A percentile compares a stretch with the other conserved stretches of the same genome.
These are phyloP conservation scores for Rhynchosporium agropyri DNA, from an alignment of 2,329 filamentous ascomycete species.

Conservation along the genomic window DNA sequence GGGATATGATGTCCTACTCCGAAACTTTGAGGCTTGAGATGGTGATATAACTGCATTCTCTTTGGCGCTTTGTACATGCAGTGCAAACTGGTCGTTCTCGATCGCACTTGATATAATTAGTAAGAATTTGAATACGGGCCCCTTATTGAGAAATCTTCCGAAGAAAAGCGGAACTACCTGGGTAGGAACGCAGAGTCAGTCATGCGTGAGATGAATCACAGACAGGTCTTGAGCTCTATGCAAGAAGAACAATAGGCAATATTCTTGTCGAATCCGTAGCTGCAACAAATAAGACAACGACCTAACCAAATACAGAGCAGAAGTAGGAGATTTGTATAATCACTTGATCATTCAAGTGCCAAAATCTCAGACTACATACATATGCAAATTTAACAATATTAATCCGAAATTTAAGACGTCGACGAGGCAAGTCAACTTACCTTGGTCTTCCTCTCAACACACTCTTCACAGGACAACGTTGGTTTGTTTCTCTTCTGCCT, in stretches of 20 bases:
- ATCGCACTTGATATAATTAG: conserved; percentile 69
- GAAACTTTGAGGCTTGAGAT: conserved; percentile 55
- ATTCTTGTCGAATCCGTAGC: too few relatives aligned
- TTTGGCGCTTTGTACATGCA: conserved; percentile 76
- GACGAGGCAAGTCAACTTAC: conserved; percentile 44
- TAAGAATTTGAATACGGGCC: neutral
- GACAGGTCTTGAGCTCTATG: too few relatives aligned
- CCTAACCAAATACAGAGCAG: too few relatives aligned
- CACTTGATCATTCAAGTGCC: neutral
- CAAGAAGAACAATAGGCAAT: too few relatives aligned
- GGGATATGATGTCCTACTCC: neutral
- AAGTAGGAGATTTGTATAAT: neutral
- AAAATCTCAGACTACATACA: neutral
- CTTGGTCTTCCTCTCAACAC: conserved; percentile 82
- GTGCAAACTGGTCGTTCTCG: conserved; percentile 70
- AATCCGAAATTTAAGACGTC: too few relatives aligned
- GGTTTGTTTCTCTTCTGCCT: conserved; percentile 87
- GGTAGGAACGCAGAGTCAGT: too few relatives aligned
- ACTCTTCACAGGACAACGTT: conserved; percentile 76
- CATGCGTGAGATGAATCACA: too few relatives aligned
- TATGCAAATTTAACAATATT: neutral
- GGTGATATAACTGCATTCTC: conserved; percentile 73
- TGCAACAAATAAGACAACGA: too few relatives aligned
- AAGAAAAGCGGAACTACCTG: too few relatives aligned
- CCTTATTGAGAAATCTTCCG: neutral